phyloP scores from a whole-genome alignment of 306 rosid genomes.

The Ochetophila trinervis region DNA sequence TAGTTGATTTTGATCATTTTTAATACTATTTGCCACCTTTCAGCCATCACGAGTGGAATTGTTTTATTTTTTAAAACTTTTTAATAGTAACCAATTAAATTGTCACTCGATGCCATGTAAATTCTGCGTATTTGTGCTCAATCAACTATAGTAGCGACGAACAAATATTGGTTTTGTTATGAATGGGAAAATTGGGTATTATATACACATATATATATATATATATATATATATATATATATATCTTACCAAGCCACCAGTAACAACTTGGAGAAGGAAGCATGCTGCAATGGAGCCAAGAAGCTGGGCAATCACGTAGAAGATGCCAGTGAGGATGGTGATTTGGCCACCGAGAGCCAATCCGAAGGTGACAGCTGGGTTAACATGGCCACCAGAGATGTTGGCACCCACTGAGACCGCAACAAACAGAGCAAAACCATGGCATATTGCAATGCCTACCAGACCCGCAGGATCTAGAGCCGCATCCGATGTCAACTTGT shows the following conservation, averaged over 20 bases:
- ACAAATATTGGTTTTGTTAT: no score
- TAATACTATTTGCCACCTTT: no score
- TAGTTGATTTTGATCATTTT: no score
- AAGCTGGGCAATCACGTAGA: conserved; percentile 90
- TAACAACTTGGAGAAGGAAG: conserved; percentile 66
- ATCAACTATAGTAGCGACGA: no score
- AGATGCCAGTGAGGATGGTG: conserved; percentile 71
- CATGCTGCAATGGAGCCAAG: conserved; percentile 80
- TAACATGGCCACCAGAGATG: conserved; percentile 93
- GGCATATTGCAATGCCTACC: conserved; percentile 77
- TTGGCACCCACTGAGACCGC: conserved; percentile 82
- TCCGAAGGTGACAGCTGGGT: conserved; percentile 95
- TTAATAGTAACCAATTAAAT: no score
- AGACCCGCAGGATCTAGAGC: conserved; percentile 82
- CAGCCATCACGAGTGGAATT: no score
- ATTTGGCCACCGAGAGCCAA: conserved; percentile 91
- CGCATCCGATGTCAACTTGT: conserved; percentile 72
- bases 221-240: no score
- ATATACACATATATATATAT: no score
- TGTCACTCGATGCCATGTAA: no score
- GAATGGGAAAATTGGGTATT: no score
- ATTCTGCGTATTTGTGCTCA: no score
- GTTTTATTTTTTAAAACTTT: no score
- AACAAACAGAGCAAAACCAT: conserved; percentile 81
- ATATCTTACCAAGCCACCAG: conserved; percentile 70